Evolutionary conservation across 2,329 filamentous ascomycete species (phyloP), one percentile per base, ranked within the genome.

Genomic region (Metarhizium rileyi): DNA sequence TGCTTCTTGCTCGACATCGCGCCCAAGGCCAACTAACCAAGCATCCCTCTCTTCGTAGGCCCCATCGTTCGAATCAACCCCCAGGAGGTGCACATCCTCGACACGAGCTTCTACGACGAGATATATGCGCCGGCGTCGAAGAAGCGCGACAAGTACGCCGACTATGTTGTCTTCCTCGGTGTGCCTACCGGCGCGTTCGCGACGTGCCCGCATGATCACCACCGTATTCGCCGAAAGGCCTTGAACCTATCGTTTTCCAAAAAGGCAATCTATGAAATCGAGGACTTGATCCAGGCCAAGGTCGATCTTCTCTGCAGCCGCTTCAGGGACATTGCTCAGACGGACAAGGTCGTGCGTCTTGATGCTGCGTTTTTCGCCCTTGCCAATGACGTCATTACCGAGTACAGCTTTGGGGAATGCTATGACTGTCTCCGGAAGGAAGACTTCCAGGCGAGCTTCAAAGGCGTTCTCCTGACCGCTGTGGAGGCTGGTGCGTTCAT

Each of bases 11-110:
- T n/a, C n/a, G n/a, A n/a, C n/a, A n/a, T n/a, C n/a, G n/a, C n/a
- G n/a, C n/a, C n/a, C n/a, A n/a, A n/a, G n/a, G n/a, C n/a, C n/a
- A n/a, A n/a, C n/a, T n/a, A n/a, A n/a, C n/a, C n/a, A n/a, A n/a
- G n/a, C n/a, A n/a, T n/a, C n/a, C n/a, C 28, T 16, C 12, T 47
- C 28, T 27, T 52, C 20, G 8, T 42, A 64, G 61, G 61, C 5
- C 60, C 61, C 5, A 62, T 65, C 40, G 50, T 63, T 26, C 56
- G 63, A 12, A 61, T 63, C 41, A 58, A 51, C 22, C 61, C 62
- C 4, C 41, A 54, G 42, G 57, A 63, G 46, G 50, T 66, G 1
- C 57, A 61, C 48, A 56, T 65, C 30, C 45, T 56, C n/a, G 60
- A 65, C 36, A 55, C 59, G 1, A 52, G 52, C 16, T 60, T 56